Conservation (phyloP, 2,329 filamentous ascomycete species). For the Colletotrichum eremochloae region DNA sequence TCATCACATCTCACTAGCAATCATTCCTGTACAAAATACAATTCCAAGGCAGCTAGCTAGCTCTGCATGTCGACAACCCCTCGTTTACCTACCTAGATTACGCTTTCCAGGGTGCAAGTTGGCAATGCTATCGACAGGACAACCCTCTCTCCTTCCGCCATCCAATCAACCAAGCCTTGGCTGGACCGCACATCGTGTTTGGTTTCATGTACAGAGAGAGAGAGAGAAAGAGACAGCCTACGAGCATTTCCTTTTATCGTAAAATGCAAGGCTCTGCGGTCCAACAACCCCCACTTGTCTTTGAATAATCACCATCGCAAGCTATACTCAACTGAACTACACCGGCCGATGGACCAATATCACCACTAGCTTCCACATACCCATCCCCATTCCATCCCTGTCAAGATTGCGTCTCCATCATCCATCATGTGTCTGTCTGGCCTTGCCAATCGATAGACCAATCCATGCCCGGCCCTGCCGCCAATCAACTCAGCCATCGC, state of each 20-base stretch:
- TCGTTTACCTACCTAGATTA: neutral
- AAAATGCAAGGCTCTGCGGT: neutral
- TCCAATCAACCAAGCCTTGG: neutral
- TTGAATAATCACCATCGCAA: neutral
- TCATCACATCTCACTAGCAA: neutral
- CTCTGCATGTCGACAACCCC: neutral
- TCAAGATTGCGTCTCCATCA: slow-evolving; percentile 17
- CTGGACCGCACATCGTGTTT: neutral
- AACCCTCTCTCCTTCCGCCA: neutral
- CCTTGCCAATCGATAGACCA: slow-evolving; percentile 21
- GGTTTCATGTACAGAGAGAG: neutral
- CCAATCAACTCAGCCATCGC: slow-evolving; percentile 11
- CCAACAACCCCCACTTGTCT: neutral
- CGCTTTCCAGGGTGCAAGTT: neutral
- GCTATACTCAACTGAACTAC: neutral
- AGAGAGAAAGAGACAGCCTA: neutral
- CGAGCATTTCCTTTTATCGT: neutral
- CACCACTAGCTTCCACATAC: neutral
- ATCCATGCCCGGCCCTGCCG: neutral
- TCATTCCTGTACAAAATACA: fast-evolving
- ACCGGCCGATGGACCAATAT: neutral
- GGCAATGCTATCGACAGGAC: neutral
- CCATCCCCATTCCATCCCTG: slow-evolving; percentile 21
- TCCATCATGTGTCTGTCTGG: slow-evolving; percentile 14
- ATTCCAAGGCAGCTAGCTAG: neutral